Evolutionary conservation across 345 rosid species (phyloP).

Genomic region (Alliaria petiolata): DNA sequence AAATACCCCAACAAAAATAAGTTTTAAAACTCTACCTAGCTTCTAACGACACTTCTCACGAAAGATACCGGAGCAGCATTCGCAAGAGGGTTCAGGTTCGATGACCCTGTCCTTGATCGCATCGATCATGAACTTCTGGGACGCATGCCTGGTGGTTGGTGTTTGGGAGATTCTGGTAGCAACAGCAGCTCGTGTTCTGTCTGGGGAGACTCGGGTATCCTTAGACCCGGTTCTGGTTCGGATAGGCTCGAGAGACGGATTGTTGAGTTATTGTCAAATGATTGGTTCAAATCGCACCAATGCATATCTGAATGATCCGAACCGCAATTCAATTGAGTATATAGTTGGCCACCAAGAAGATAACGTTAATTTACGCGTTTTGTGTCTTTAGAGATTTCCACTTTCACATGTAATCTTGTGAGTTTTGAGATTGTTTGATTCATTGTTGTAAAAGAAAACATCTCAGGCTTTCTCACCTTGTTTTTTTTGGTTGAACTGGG

Average conservation of each 20-base stretch:
- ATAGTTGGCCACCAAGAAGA: constrained; percentile 2
- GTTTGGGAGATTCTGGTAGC: constrained; percentile 61
- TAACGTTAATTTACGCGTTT: not conserved
- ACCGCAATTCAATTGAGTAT: not conserved
- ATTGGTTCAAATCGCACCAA: constrained; percentile 49
- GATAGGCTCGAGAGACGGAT: constrained; percentile 65
- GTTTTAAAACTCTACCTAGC: constrained; percentile 53
- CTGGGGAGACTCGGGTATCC: constrained; percentile 86
- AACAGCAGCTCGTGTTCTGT: constrained; percentile 47
- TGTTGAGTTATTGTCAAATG: constrained; percentile 50
- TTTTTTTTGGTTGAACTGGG: too few relatives aligned
- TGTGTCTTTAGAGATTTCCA: constrained; percentile 19
- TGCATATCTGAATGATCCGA: constrained; percentile 55
- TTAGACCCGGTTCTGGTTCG: constrained; percentile 82
- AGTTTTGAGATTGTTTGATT: constrained; percentile 4
- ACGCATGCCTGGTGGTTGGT: constrained; percentile 88
- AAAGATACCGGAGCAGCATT: constrained; percentile 78
- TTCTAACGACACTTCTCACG: constrained; percentile 40
- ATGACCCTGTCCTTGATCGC: constrained; percentile 61
- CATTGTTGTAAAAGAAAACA: constrained; percentile 24
- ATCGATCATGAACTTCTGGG: constrained; percentile 71
- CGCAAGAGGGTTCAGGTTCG: constrained; percentile 49
- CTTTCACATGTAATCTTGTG: constrained; percentile 13
- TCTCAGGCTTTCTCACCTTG: too few relatives aligned
- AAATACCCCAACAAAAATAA: too few relatives aligned